These are phyloP conservation scores for Hymenotorrendiella dingleyae DNA, from an alignment of 2,329 filamentous ascomycete genomes.

Conservation along the genomic window DNA sequence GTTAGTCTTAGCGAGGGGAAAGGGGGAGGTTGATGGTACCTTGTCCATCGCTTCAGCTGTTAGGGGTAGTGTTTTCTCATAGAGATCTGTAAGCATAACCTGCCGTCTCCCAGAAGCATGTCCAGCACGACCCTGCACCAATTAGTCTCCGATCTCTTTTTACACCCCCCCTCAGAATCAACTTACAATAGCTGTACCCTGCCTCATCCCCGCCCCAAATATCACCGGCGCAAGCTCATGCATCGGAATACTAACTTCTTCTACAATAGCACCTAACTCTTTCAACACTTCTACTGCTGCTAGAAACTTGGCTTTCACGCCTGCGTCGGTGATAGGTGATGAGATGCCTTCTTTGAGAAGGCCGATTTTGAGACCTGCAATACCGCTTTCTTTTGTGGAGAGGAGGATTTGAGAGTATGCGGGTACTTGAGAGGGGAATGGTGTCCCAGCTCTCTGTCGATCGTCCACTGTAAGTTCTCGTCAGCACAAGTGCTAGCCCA, in stretches of 20 bases:
- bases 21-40: neutral
- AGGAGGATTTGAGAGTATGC: conserved; percentile 12
- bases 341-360: conserved; percentile 40
- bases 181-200: conserved; percentile 14
- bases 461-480: no score
- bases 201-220: conserved; percentile 12
- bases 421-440: conserved; percentile 22
- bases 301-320: conserved; percentile 34
- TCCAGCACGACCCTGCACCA: conserved; percentile 9
- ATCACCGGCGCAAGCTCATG: conserved; percentile 30
- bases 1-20: neutral
- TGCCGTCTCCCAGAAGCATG: conserved; percentile 16
- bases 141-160: no score
- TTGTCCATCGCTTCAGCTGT: conserved; percentile 16
- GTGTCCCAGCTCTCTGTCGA: conserved; percentile 33
- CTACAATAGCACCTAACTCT: conserved; percentile 42
- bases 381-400: conserved; percentile 13
- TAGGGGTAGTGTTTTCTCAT: conserved; percentile 15
- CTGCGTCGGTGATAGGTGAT: conserved; percentile 36
- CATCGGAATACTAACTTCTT: conserved; percentile 44
- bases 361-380: conserved; percentile 36
- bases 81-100: conserved; percentile 19
- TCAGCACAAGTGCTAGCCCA: no score
- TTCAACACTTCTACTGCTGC: conserved; percentile 36
- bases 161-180: neutral